Evolutionary conservation across 176 grass and related monocot genomes (phyloP), one percentile per base, ranked within the genome.

Genomic region (Neostapfia colusana): DNA sequence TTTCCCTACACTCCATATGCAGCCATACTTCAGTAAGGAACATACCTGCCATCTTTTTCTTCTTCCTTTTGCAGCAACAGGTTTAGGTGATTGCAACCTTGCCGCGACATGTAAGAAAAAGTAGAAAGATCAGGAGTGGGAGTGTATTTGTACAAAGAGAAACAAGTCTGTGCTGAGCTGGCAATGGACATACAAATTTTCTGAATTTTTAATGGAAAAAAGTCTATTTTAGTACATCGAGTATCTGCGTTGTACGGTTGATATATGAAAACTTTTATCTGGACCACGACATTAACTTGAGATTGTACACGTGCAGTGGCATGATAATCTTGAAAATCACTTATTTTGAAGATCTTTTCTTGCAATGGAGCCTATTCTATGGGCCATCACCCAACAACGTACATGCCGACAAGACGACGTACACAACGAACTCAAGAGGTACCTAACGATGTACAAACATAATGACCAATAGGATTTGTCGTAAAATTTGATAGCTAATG

Each of bases 1-100:
- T 88, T 88, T 20, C 3, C 45, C 75, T 64, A 44, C 70, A 88
- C 86, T 88, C 73, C 63, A 84, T 69, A 63, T 63, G 46, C 70
- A 79, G 20, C 69, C 54, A 88, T 79, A 69, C 73, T 76, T 60
- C 72, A 6, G 1, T 60, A 69, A 18, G 63, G 43, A 31, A 58
- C 40, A 81, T 63, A 83, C 69, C 76, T 62, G 69, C 38, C 54
- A 74, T 79, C 13, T 44, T n/a, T 67, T 48, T 58, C 37, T 69
- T 7, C 70, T 61, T 48, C 24, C 53, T 63, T 54, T 63, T 63
- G 70, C 81, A 88, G 80, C 75, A 46, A 79, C 69, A 69, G 11
- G 41, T 79, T 70, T 59, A 49, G 59, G 60, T 66, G 75, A 79
- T 59, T 54, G 69, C 51, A 67, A 74, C 78, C 80, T 69, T 50